phyloP scores from a whole-genome alignment of 495 filamentous ascomycete genomes.

The Chaetomium tenue region DNA sequence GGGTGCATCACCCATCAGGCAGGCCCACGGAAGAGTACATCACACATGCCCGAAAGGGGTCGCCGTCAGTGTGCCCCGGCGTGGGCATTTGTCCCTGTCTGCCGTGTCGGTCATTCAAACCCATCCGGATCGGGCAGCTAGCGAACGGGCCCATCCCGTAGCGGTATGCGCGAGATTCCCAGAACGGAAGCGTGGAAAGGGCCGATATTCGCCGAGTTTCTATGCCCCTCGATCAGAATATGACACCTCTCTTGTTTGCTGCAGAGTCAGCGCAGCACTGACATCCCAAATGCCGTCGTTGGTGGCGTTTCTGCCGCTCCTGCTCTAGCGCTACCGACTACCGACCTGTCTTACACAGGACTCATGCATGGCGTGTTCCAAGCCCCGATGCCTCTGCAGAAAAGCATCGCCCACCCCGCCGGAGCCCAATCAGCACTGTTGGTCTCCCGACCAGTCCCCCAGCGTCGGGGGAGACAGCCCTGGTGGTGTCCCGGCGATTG shows the following conservation, averaged over 20 bases:
- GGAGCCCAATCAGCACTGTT: constrained; percentile 12
- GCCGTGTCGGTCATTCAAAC: background rate
- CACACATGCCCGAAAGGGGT: constrained; percentile 3
- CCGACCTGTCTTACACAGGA: background rate
- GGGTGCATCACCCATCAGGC: background rate
- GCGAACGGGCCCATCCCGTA: constrained; percentile 3
- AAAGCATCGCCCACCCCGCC: constrained; percentile 8
- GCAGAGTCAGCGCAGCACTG: background rate
- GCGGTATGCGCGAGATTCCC: constrained; percentile 24
- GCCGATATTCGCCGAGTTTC: background rate
- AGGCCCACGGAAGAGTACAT: constrained; percentile 2
- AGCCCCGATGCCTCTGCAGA: background rate
- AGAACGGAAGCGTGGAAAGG: constrained; percentile 20
- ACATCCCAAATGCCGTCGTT: background rate
- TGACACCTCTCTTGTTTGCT: constrained; percentile 22
- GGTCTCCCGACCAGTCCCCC: background rate
- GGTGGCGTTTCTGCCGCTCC: constrained; percentile 6
- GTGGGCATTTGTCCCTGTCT: background rate
- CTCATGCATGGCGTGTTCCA: background rate
- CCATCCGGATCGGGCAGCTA: background rate
- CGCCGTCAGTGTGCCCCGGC: background rate
- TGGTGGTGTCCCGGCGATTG: background rate
- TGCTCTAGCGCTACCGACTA: background rate
- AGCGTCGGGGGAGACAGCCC: background rate
- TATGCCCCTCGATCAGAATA: background rate